Evolutionary conservation across 768 basidiomycete species (phyloP), one percentile per base, ranked within the genome.

Genomic region (Lyophyllum decastes): DNA sequence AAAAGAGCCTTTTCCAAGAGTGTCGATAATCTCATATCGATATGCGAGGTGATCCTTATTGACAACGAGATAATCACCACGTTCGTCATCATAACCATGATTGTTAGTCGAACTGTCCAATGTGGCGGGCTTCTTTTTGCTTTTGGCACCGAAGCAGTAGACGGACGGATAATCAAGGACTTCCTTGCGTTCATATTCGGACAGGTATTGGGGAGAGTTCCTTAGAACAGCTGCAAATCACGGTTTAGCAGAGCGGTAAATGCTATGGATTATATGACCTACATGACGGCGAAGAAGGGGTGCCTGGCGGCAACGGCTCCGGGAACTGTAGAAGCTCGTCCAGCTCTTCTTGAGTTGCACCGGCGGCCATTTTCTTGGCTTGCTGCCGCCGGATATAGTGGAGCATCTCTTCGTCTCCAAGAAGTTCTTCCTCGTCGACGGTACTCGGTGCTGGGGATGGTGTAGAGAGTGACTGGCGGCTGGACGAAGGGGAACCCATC

Each of bases 361-460:
- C 94, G 12, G 82, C 80, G 10, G 92, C 89, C 60, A 94, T 70
- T 72, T 89, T 93, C 78, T 94, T 94, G 38, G 92, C 85, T 64
- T 94, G 90, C 62, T 97, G 92, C 24, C 95, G 84, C 62, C 86
- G 85, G 61, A 98, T 92, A 72, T 96, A 99, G 57, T 90, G 88
- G 67, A 91, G 73, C 97, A 99, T 99, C 76, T 99, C 97, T 60
- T 97, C 95, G 68, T 99, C 97, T 16, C 92, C 97, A 17, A 90
- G 74, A 7, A 89, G 50, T 70, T 95, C 92, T 60, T 95, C 94
- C 58, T 95, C 95, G 57, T 93, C 93, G 2, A 90, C 77, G 2
- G 83, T 77, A 63, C 85, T 87, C 25, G 88, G 88, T 6, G 83
- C 85, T 0, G 95, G 94, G 1, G 95, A 96, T 2, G 93, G 92